These are phyloP conservation scores for Royoungia palumana DNA, from an alignment of 768 basidiomycete genomes.

Conservation along the genomic window DNA sequence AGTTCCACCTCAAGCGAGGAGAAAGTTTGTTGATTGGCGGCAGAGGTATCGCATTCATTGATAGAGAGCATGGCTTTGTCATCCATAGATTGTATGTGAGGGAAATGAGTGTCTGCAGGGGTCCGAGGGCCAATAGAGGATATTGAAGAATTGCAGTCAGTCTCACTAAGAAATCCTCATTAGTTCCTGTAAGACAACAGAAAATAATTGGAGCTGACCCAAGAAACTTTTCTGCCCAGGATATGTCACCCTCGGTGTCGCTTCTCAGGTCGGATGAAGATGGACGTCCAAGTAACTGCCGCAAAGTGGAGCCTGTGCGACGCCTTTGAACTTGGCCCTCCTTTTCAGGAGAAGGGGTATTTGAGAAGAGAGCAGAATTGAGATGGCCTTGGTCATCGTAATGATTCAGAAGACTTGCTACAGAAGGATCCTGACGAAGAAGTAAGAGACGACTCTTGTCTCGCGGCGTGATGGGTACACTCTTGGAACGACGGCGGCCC, in stretches of 20 bases:
- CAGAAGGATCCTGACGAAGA: slow-evolving; percentile 74
- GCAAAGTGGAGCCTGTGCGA: slow-evolving; percentile 68
- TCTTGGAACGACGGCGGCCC: slow-evolving; percentile 28
- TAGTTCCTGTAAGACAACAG: slow-evolving; percentile 2
- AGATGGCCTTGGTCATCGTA: slow-evolving; percentile 74
- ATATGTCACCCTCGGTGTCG: slow-evolving; percentile 67
- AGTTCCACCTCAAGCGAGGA: slow-evolving; percentile 77
- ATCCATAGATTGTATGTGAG: slow-evolving; percentile 38
- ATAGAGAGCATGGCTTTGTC: slow-evolving; percentile 40
- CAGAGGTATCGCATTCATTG: slow-evolving; percentile 42
- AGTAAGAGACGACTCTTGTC: slow-evolving; percentile 53
- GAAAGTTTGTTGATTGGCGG: slow-evolving; percentile 40
- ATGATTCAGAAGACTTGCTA: slow-evolving; percentile 66
- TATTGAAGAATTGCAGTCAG: slow-evolving; percentile 40
- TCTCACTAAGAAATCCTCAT: slow-evolving; percentile 40
- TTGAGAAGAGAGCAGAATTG: slow-evolving; percentile 60
- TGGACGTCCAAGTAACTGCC: slow-evolving; percentile 65
- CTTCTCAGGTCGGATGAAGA: slow-evolving; percentile 27
- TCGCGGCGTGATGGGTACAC: slow-evolving; percentile 39
- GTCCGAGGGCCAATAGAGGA: slow-evolving; percentile 53
- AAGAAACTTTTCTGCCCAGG: slow-evolving; percentile 78
- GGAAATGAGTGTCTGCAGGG: slow-evolving; percentile 41
- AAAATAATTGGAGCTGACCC: slow-evolving; percentile 41
- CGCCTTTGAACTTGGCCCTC: slow-evolving; percentile 51
- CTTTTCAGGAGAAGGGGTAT: slow-evolving; percentile 39